phyloP scores from a whole-genome alignment of 2,329 filamentous ascomycete genomes.

The Fusarium sp. region DNA sequence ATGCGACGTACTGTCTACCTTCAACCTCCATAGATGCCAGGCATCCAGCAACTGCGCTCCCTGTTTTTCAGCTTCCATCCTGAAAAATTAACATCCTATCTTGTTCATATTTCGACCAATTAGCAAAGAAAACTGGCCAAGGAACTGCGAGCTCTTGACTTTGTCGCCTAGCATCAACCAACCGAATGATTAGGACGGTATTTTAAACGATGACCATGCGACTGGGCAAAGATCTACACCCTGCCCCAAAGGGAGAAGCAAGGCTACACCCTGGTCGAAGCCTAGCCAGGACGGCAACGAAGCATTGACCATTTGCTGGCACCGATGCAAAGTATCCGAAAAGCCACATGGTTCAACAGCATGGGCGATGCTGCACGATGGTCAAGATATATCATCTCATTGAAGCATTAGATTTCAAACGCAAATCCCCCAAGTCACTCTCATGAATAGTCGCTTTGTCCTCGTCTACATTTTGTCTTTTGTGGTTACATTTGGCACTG shows the following conservation, averaged over 20 bases:
- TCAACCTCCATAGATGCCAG: too few species aligned
- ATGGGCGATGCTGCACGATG: slow-evolving; percentile 14
- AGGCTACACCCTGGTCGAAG: slow-evolving; percentile 3
- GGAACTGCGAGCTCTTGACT: too few species aligned
- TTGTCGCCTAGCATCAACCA: too few species aligned
- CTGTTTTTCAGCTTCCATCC: too few species aligned
- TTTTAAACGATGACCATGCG: slow-evolving; percentile 7
- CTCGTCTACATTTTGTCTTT: background rate
- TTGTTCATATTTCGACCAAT: too few species aligned
- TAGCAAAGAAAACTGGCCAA: too few species aligned
- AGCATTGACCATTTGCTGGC: slow-evolving; percentile 40
- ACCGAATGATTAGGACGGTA: background rate
- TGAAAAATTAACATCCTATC: too few species aligned
- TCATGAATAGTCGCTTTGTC: background rate
- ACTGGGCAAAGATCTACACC: slow-evolving; percentile 26
- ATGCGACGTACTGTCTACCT: too few species aligned
- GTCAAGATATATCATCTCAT: background rate
- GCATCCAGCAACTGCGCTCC: too few species aligned
- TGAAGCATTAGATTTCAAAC: background rate
- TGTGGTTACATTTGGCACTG: background rate
- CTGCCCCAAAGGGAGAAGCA: slow-evolving; percentile 25
- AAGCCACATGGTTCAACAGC: slow-evolving; percentile 31
- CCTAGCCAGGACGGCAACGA: slow-evolving; percentile 12
- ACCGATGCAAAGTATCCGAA: slow-evolving; percentile 34
- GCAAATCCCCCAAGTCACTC: background rate